Percentiles rank a stretch among this genome's conserved stretches.
These are phyloP conservation scores for Dictyophora rubrovolvata DNA, from an alignment of 768 basidiomycete genomes.

Conservation along the genomic window DNA sequence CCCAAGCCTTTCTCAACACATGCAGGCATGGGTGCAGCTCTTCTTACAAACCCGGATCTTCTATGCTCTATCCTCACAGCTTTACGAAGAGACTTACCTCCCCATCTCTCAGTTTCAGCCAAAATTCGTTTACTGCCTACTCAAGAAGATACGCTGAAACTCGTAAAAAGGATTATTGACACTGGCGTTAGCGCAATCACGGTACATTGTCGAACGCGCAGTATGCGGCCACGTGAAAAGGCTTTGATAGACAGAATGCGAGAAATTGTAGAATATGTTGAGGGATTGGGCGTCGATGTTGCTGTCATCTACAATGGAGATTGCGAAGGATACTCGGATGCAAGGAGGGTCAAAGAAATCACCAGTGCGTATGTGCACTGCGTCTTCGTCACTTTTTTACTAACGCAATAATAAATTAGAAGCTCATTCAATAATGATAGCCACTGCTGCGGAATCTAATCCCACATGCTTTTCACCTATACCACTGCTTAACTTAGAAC, in stretches of 20 bases:
- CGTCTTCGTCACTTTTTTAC: background rate
- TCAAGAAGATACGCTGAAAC: slow-evolving; percentile 78
- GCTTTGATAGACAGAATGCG: slow-evolving; percentile 70
- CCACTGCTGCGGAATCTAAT: slow-evolving; percentile 88
- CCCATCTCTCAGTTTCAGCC: slow-evolving; percentile 79
- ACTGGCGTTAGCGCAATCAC: slow-evolving; percentile 88
- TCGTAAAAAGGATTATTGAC: slow-evolving; percentile 79
- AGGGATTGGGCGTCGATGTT: slow-evolving; percentile 61
- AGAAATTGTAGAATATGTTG: slow-evolving; percentile 83
- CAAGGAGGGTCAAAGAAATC: slow-evolving; percentile 55
- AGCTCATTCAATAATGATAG: slow-evolving; percentile 92
- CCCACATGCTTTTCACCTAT: slow-evolving; percentile 73
- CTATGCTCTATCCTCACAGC: slow-evolving; percentile 82
- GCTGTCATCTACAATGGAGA: slow-evolving; percentile 94
- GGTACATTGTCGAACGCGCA: slow-evolving; percentile 89
- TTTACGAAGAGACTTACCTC: slow-evolving; percentile 59
- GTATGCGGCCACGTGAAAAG: slow-evolving; percentile 75
- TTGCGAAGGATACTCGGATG: slow-evolving; percentile 70
- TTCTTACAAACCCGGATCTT: slow-evolving; percentile 84
- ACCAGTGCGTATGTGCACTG: slow-evolving; percentile 46
- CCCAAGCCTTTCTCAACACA: slow-evolving; percentile 94
- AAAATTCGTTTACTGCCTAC: slow-evolving; percentile 86
- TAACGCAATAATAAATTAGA: slow-evolving; percentile 29
- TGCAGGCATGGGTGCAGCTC: slow-evolving; percentile 92
- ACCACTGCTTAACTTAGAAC: slow-evolving; percentile 60